Evolutionary conservation across 2,329 filamentous ascomycete genomes (phyloP), one percentile per base, ranked within the genome.

Genomic region (Eutypa lata): DNA sequence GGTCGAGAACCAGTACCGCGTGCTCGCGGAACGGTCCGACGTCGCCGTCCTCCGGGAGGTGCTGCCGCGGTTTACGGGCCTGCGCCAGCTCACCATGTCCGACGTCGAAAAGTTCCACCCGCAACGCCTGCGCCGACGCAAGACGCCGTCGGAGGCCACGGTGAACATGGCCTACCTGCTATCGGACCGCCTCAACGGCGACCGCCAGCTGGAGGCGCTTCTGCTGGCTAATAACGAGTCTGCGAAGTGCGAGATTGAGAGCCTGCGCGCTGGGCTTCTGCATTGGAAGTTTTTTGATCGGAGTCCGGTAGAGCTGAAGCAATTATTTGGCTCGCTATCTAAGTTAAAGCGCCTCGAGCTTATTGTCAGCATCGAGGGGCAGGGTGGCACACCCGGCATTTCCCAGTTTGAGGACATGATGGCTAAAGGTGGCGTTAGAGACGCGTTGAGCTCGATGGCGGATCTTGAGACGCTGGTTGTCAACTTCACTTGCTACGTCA

Each of bases 81-180:
- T 42, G 18, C 38, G 38, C 3, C 11, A 11, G 16, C 10, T 21
- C 38, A 21, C 38, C 7, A 18, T 42, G 16, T 18, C 38, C n/a
- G 38, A 11, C 0, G 2, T 4, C 38, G n/a, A 0, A 1, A 2
- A 3, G 16, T 21, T 21, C 38, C 6, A 42, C 6, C 6, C 26
- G 26, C 6, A 31, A 10, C 6, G 26, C 26, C 26, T 5, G 26
- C 26, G 26, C 6, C 26, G 26, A 5, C 26, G 26, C 26, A 31
- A 6, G 38, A 42, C 3, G n/a, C 38, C 18, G 18, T 18, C 11
- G 16, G 4, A 18, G 16, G 2, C 10, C 38, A 42, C n/a, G 1
- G 1, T 42, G 18, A 0, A 2, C 19, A 11, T 1, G 4, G 7
- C 4, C 11, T 0, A 2, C 11, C 38, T 7, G 3, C 0, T 13